A percentile compares a stretch with the other conserved stretches of the same genome.
phyloP scores from a whole-genome alignment of 257 asterid species.

The Scutellaria barbata region DNA sequence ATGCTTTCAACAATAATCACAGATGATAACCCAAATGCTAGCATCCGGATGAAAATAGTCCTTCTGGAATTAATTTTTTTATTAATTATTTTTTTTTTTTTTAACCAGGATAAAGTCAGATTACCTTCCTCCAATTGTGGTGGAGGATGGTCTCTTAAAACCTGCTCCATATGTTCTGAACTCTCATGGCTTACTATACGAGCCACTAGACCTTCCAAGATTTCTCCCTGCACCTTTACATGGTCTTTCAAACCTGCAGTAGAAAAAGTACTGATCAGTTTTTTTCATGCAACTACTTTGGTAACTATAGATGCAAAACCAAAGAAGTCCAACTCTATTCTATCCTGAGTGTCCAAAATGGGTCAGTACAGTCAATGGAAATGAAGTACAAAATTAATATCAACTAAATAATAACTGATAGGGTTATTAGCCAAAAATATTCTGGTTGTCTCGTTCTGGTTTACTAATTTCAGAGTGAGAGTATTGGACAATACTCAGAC shows the following conservation, averaged over 20 bases:
- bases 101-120: conserved; percentile 12
- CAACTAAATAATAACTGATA: neutral
- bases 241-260: conserved; percentile 89
- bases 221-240: conserved; percentile 88
- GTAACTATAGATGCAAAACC: conserved; percentile 9
- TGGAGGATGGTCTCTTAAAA: conserved; percentile 69
- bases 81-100: too few species aligned
- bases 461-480: conserved; percentile 26
- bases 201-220: conserved; percentile 98
- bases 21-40: conserved; percentile 14
- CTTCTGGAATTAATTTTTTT: neutral
- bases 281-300: conserved; percentile 19
- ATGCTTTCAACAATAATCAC: neutral
- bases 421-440: conserved; percentile 1
- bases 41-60: conserved; percentile 14
- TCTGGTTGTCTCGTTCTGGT: conserved; percentile 4
- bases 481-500: conserved; percentile 5
- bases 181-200: conserved; percentile 85
- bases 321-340: neutral
- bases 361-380: neutral
- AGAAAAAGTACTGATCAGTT: conserved; percentile 27
- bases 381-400: conserved; percentile 6
- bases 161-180: conserved; percentile 77
- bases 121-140: conserved; percentile 81
- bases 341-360: neutral